phyloP scores from a whole-genome alignment of 148 eudicot genomes.

The Spergularia bocconei region DNA sequence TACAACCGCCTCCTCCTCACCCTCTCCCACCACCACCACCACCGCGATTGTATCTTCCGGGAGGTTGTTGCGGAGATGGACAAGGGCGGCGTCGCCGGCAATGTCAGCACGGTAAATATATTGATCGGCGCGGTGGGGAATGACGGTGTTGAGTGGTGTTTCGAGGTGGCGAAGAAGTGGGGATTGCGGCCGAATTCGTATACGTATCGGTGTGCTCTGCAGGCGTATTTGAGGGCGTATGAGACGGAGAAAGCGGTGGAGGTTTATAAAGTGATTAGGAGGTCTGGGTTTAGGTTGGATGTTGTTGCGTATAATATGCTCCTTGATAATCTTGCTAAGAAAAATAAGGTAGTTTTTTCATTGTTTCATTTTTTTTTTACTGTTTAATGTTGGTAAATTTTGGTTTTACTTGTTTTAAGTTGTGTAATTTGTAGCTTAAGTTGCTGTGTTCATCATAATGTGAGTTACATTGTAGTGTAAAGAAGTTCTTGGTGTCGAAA shows the following conservation, averaged over 20 bases:
- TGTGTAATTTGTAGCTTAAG: background rate
- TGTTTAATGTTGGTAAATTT: background rate
- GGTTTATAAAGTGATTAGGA: slow-evolving; percentile 60
- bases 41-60: background rate
- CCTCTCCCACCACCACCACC: slow-evolving; percentile 20
- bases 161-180: slow-evolving; percentile 69
- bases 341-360: slow-evolving; percentile 47
- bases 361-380: background rate
- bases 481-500: no score
- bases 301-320: slow-evolving; percentile 74
- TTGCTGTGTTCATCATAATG: background rate
- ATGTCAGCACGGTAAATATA: slow-evolving; percentile 75
- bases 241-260: slow-evolving; percentile 40
- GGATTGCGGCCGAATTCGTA: slow-evolving; percentile 67
- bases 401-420: background rate
- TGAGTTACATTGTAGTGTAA: no score
- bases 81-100: slow-evolving; percentile 45
- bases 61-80: slow-evolving; percentile 58
- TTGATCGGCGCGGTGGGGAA: slow-evolving; percentile 67
- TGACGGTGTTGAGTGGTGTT: slow-evolving; percentile 53
- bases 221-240: slow-evolving; percentile 67
- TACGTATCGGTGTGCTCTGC: slow-evolving; percentile 71
- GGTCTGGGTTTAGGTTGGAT: slow-evolving; percentile 62
- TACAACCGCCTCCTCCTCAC: slow-evolving; percentile 66
- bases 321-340: slow-evolving; percentile 71